Percentiles rank a stretch among this genome's conserved stretches.
Conservation (phyloP, 345 rosid species). For the Populus nigra region DNA sequence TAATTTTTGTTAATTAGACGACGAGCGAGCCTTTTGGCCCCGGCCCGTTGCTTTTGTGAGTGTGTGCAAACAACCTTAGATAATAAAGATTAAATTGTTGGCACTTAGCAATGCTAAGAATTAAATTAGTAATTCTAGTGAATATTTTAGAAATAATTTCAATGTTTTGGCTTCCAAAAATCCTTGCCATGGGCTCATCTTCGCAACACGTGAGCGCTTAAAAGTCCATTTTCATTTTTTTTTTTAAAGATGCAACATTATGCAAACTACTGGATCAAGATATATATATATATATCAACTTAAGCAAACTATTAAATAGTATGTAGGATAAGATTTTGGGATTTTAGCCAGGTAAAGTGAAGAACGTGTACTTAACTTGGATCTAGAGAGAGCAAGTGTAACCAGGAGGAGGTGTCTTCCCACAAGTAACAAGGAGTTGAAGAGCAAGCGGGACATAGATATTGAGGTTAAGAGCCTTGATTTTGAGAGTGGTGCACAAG, state of each 20-base stretch:
- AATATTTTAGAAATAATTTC: too few relatives aligned
- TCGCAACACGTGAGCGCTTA: too few relatives aligned
- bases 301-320: too few relatives aligned
- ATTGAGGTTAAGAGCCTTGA: conserved; percentile 80
- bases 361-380: conserved; percentile 14
- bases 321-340: not conserved
- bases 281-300: not conserved
- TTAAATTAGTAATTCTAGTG: too few relatives aligned
- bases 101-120: not conserved
- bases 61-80: not conserved
- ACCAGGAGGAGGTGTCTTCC: conserved; percentile 95
- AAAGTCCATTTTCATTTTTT: too few relatives aligned
- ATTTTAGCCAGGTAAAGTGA: not conserved
- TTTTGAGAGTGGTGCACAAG: conserved; percentile 84
- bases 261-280: not conserved
- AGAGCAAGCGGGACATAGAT: conserved; percentile 85
- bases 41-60: not conserved
- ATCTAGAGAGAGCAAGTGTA: conserved; percentile 79
- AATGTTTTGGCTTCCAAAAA: too few relatives aligned
- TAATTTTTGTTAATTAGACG: not conserved
- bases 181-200: too few relatives aligned
- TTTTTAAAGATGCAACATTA: too few relatives aligned
- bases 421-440: conserved; percentile 88
- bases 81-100: not conserved
- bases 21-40: too few relatives aligned